Evolutionary conservation across 2,329 filamentous ascomycete species (phyloP), one percentile per base, ranked within the genome.

Genomic region (Zelopaecilomyces penicillatus): DNA sequence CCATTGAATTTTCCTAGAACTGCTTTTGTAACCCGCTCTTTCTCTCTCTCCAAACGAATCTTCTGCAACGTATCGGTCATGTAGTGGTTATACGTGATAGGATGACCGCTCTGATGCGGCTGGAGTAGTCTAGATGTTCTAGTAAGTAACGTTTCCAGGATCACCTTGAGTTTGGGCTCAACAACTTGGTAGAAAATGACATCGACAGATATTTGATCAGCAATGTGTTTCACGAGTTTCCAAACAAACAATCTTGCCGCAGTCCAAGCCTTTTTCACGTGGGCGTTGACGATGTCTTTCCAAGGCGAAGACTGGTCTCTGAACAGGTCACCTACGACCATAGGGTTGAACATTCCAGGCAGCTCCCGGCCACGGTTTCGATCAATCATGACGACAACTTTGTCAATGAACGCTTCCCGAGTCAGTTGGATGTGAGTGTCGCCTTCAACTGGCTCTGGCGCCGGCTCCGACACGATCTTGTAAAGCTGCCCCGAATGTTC

Each of bases 301-400:
- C 79, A 85, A 0, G 70, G 72, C 5, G 52, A 44, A 0, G 71
- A 78, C 46, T 85, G 79, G 38, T 81, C 70, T 19, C 63, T 62
- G 54, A 85, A 85, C 0, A 86, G 57, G 26, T 82, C 73, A 0
- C 65, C 63, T 0, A 85, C 68, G 7, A 84, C 62, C 43, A 78
- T 56, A 0, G 80, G 73, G 47, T 81, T 81, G 57, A 79, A 83
- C 0, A 67, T 76, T 0, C 80, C 78, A 0, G 77, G 75, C 0
- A 85, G 60, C 54, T 85, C 82, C 5, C 71, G 61, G 2, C 58
- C 60, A n/a, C 57, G 51, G 33, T 37, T 53, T 1, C 50, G 50
- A 5, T 43, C 27, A 42, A 64, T 57, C 5, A 56, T 36, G 0
- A 29, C 7, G 3, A 49, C 45, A 11, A 63, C 51, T 0, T 58